These are phyloP conservation scores for Psilocybe sp. DNA, from an alignment of 768 basidiomycete species.

Conservation along the genomic window DNA sequence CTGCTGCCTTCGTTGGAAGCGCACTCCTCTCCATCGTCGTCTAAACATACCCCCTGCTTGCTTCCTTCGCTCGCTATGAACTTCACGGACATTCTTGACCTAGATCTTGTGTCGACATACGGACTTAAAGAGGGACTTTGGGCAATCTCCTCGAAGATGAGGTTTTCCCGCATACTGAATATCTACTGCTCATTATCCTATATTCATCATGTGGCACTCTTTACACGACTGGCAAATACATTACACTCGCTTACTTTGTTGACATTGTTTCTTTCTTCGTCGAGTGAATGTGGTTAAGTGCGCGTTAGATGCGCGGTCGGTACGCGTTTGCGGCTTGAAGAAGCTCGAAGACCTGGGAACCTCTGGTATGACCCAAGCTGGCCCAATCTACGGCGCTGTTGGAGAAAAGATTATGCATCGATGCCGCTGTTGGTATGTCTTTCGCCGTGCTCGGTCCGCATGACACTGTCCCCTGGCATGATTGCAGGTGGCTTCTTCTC, in stretches of 20 bases:
- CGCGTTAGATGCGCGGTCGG: neutral
- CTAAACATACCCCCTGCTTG: conserved; percentile 1
- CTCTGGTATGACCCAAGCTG: too few relatives aligned
- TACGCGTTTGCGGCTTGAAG: too few relatives aligned
- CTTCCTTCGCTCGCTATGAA: neutral
- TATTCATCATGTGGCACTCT: conserved; percentile 22
- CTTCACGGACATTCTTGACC: conserved; percentile 10
- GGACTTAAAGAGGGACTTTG: conserved; percentile 14
- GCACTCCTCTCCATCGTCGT: conserved; percentile 15
- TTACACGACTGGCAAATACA: conserved; percentile 10
- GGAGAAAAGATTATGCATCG: too few relatives aligned
- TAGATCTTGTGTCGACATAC: conserved; percentile 1
- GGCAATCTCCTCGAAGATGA: conserved; percentile 13
- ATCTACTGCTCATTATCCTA: conserved; percentile 18
- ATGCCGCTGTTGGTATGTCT: too few relatives aligned
- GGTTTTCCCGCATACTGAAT: conserved; percentile 11
- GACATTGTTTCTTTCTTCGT: neutral
- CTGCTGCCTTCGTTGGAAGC: conserved; percentile 20
- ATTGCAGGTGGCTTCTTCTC: too few relatives aligned
- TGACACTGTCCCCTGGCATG: too few relatives aligned
- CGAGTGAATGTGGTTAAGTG: neutral
- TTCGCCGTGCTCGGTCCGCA: too few relatives aligned
- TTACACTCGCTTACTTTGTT: conserved; percentile 6
- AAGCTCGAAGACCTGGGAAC: too few relatives aligned
- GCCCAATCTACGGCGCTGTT: too few relatives aligned